A percentile compares a stretch with the other conserved stretches of the same genome.
These are phyloP conservation scores for Phyllachora maydis DNA, from an alignment of 2,329 filamentous ascomycete genomes.

Conservation along the genomic window DNA sequence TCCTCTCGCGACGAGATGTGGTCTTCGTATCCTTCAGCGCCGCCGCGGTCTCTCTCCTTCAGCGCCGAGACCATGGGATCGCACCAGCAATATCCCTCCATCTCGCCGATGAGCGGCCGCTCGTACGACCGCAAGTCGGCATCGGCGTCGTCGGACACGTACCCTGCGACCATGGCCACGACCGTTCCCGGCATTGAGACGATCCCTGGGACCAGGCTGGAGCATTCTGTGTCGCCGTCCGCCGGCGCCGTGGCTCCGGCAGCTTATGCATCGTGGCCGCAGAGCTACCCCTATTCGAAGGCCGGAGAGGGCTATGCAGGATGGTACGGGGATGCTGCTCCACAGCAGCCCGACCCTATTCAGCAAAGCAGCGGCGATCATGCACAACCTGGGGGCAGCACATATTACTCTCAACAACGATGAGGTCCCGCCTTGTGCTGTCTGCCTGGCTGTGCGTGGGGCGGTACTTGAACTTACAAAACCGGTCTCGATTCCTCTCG, in stretches of 20 bases:
- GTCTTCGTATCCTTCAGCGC: constrained; percentile 17
- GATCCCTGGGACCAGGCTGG: constrained; percentile 12
- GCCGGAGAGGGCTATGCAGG: constrained; percentile 14
- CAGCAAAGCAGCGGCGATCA: too few relatives aligned
- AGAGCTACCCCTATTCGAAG: constrained; percentile 20
- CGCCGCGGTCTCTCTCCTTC: constrained; percentile 25
- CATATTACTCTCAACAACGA: too few relatives aligned
- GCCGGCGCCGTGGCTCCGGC: constrained; percentile 15
- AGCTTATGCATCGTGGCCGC: constrained; percentile 21
- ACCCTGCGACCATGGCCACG: constrained; percentile 17
- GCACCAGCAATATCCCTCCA: constrained; percentile 18
- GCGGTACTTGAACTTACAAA: too few relatives aligned
- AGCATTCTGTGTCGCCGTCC: constrained; percentile 15
- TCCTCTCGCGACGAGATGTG: constrained; percentile 23
- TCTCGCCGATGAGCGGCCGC: constrained; percentile 14
- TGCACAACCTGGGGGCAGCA: too few relatives aligned
- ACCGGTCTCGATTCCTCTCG: too few relatives aligned
- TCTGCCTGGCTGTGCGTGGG: too few relatives aligned
- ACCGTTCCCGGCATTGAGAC: constrained; percentile 15
- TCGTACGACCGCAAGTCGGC: constrained; percentile 21
- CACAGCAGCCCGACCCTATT: constrained; percentile 6
- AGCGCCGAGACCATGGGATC: constrained; percentile 17
- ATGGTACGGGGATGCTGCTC: constrained; percentile 14
- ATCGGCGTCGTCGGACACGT: constrained; percentile 19
- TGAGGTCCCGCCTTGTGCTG: too few relatives aligned